Evolutionary conservation across 208 protist genomes (phyloP), one percentile per base, ranked within the genome.

Genomic region (Acanthamoeba triangularis): DNA sequence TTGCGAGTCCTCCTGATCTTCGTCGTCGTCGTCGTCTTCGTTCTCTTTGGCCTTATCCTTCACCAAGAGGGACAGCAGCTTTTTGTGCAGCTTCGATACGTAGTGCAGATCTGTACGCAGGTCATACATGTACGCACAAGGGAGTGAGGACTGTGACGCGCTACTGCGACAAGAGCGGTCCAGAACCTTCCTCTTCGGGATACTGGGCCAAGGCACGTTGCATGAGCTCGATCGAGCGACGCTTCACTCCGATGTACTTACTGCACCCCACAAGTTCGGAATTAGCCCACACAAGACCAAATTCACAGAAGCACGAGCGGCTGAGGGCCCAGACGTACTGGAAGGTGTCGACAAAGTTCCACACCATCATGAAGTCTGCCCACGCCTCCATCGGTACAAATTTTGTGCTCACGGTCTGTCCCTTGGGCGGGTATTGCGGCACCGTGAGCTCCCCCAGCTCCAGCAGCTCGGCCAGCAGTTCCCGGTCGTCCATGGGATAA

Each of bases 311-410:
- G 61, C 18, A 67, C 23, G 18, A 67, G 18, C 28, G 61, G 28
- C 18, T n/a, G n/a, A n/a, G n/a, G n/a, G n/a, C n/a, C 59, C 41
- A 67, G 61, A 72, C 65, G 30, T 72, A 72, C 65, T 35, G 11
- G 23, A 37, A 72, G 10, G 65, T 37, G 30, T 6, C 30, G 65
- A 72, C 30, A 72, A 72, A 72, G 65, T 33, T 72, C 65, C 65
- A 72, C 10, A 72, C 65, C 65, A 72, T 72, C 65, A 72, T 72
- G 65, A 72, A 72, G 25, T 35, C 65, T 11, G n/a, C 65, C 65
- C 65, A 72, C 65, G 10, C 10, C n/a, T 33, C 30, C 65, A 72
- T 72, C 14, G 65, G 65, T 0, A 72, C 65, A 3, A 72, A 11
- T 20, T n/a, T 11, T 18, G 65, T 72, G 23, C 30, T 35, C 65